Evolutionary conservation across 495 filamentous ascomycete species (phyloP).

Genomic region (Daldinia bambusicola): DNA sequence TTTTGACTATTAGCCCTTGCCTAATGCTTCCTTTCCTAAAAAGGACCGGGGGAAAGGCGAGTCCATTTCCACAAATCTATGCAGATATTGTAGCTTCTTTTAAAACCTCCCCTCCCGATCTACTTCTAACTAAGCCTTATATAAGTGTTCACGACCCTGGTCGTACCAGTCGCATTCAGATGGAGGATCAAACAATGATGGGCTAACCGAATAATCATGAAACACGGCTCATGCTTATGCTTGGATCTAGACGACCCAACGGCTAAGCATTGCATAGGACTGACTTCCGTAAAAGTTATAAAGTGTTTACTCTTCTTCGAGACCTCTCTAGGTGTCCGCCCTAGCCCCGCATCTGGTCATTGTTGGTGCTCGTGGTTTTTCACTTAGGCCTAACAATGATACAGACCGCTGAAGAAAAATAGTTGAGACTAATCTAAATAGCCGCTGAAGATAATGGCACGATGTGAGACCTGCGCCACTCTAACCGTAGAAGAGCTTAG

Average conservation of each 20-base stretch:
- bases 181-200: not conserved
- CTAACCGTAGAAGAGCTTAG: constrained; percentile 24
- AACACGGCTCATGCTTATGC: not conserved
- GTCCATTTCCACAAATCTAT: no score
- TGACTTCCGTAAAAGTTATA: not conserved
- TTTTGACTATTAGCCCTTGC: no score
- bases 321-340: not conserved
- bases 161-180: not conserved
- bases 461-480: constrained; percentile 22
- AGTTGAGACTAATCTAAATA: not conserved
- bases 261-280: not conserved
- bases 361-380: not conserved
- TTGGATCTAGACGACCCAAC: not conserved
- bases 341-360: not conserved
- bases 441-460: constrained; percentile 15
- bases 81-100: no score
- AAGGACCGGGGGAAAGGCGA: no score
- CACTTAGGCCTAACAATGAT: not conserved
- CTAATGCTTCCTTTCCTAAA: no score
- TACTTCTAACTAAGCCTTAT: not conserved
- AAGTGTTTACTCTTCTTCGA: not conserved
- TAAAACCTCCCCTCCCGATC: not conserved
- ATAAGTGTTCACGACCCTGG: no score
- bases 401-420: not conserved
- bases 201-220: not conserved